Evolutionary conservation across 2,329 filamentous ascomycete species (phyloP), one percentile per base, ranked within the genome.

Genomic region (Emmonsia crescens): DNA sequence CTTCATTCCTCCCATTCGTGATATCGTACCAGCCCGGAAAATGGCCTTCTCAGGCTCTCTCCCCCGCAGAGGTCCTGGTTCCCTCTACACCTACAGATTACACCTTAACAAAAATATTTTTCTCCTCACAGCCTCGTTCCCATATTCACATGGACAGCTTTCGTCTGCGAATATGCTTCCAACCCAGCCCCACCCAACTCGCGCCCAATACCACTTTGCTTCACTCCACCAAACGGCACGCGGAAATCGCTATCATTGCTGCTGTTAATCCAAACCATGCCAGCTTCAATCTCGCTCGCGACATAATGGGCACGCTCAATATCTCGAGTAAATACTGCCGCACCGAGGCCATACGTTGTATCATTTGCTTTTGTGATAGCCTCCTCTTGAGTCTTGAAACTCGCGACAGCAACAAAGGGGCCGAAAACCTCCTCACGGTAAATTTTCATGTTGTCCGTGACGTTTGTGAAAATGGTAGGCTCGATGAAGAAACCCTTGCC

Each of bases 191-290:
- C 83, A 19, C 83, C 83, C 12, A 85, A 73, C 72, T 86, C 84
- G 58, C 83, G 74, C 27, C 84, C 84, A 69, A 85, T 85, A 2
- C 84, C 84, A 66, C 78, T 81, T 74, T 85, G 81, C 76, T 86
- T 86, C 42, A 85, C 81, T 48, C 83, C 83, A 31, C 83, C 83
- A 67, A 86, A 86, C 0, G 83, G 83, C 54, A 85, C 77, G 9
- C 76, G 73, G 68, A 76, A 74, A 63, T 77, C 73, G 55, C 72
- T 72, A 66, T 78, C 75, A 61, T 79, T 81, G 72, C 80, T 81
- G 66, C 78, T 82, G 67, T 89, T 89, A 69, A 89, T 82, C 77
- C 85, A 87, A 3, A 89, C 85, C 81, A 87, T 88, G 36, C 87
- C 87, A 14, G 83, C 81, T 71, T 89, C 85, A 54, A 89, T 77